These are phyloP conservation scores for Crotalaria pallida DNA, from an alignment of 306 rosid species.

Conservation along the genomic window DNA sequence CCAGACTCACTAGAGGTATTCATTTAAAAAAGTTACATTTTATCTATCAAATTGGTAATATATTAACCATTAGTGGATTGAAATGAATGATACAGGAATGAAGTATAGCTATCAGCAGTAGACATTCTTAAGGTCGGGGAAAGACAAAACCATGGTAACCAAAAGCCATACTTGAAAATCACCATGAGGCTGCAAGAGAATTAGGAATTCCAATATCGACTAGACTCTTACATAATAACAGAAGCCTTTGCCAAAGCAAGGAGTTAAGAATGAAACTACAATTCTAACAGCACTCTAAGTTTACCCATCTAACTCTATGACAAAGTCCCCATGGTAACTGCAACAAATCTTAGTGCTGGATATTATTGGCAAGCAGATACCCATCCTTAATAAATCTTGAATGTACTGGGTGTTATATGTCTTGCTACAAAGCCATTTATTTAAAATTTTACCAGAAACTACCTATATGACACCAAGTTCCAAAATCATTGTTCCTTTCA, in stretches of 20 bases:
- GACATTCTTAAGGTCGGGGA: conserved; percentile 7
- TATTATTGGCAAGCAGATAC: conserved; percentile 15
- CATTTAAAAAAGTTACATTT: not conserved
- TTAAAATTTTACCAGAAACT: not conserved
- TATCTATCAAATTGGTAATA: not conserved
- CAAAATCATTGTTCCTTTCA: conserved; percentile 14
- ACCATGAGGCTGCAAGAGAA: conserved; percentile 8
- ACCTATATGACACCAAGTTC: conserved; percentile 1
- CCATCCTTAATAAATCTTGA: not conserved
- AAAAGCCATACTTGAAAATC: conserved; percentile 5
- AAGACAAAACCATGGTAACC: conserved; percentile 1
- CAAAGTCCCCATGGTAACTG: not conserved
- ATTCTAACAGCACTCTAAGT: not conserved
- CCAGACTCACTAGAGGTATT: not conserved
- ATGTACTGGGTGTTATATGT: not conserved
- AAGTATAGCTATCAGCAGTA: not conserved
- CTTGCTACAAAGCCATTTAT: conserved; percentile 7
- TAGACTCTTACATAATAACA: not conserved
- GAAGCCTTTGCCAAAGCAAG: conserved; percentile 8
- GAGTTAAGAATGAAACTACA: not conserved
- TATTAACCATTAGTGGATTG: not conserved
- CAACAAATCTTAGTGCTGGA: not conserved
- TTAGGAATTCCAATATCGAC: not conserved
- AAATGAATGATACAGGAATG: conserved; percentile 15
- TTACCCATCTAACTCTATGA: not conserved